Conservation (phyloP, 2,329 filamentous ascomycete species). For the Epichloe brachyelytri region DNA sequence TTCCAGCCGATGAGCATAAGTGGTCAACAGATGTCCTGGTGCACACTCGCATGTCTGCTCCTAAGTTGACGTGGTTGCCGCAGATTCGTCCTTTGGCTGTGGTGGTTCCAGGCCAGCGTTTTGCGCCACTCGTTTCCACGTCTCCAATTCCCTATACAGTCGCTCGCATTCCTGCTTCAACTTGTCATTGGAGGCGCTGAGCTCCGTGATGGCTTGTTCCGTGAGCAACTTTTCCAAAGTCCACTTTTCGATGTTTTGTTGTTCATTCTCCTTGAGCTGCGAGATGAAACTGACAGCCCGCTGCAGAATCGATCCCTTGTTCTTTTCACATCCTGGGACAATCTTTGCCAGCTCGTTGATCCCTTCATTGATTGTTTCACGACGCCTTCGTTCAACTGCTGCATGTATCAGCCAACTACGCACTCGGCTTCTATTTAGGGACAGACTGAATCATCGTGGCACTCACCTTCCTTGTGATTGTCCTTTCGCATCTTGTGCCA, state of each 20-base stretch:
- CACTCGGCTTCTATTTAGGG: too few relatives aligned
- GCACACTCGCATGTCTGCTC: neutral
- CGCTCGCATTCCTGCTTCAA: slow-evolving; percentile 69
- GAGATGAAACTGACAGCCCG: slow-evolving; percentile 90
- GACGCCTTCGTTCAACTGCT: slow-evolving; percentile 83
- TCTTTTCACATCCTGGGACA: slow-evolving; percentile 95
- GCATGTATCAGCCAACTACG: slow-evolving; percentile 13
- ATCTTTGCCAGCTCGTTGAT: slow-evolving; percentile 98
- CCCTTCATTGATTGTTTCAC: slow-evolving; percentile 97
- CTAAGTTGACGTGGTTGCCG: slow-evolving; percentile 17
- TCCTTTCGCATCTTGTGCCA: slow-evolving; percentile 97
- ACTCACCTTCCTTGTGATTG: slow-evolving; percentile 93
- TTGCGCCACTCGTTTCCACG: slow-evolving; percentile 61
- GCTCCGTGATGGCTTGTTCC: slow-evolving; percentile 78
- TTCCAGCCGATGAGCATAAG: neutral
- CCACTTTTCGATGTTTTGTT: slow-evolving; percentile 90
- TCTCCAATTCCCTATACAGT: slow-evolving; percentile 64
- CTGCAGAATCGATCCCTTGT: slow-evolving; percentile 93
- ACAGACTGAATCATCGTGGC: too few relatives aligned
- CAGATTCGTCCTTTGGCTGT: slow-evolving; percentile 25
- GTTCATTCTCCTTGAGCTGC: slow-evolving; percentile 87
- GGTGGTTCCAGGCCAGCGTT: slow-evolving; percentile 40
- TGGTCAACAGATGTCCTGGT: neutral
- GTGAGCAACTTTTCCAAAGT: slow-evolving; percentile 81
- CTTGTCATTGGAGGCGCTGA: slow-evolving; percentile 78